These are phyloP conservation scores for Saturnispora serradocipensis DNA, from an alignment of 805 yeast genomes.

Conservation along the genomic window DNA sequence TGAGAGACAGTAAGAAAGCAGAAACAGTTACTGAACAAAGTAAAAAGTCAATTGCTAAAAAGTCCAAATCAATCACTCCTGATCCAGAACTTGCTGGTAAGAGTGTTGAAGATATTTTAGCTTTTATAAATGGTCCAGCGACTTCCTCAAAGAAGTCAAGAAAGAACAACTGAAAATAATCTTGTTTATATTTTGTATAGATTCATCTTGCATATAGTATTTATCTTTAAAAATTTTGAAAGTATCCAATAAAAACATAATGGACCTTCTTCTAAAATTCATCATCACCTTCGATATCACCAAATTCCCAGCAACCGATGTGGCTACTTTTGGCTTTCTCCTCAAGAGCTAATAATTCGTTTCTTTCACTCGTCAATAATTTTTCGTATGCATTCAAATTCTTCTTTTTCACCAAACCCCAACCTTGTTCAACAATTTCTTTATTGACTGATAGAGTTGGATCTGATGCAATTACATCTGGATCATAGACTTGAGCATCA, in stretches of 20 bases:
- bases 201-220: slow-evolving; percentile 2
- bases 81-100: slow-evolving; percentile 51
- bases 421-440: slow-evolving; percentile 49
- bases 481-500: slow-evolving; percentile 47
- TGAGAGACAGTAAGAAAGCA: slow-evolving; percentile 18
- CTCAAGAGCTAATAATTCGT: slow-evolving; percentile 36
- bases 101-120: slow-evolving; percentile 64
- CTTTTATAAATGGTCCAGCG: slow-evolving; percentile 56
- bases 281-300: slow-evolving; percentile 59
- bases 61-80: slow-evolving; percentile 28
- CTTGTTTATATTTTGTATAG: slow-evolving; percentile 6
- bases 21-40: slow-evolving; percentile 13
- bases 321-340: slow-evolving; percentile 39
- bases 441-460: slow-evolving; percentile 51
- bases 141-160: slow-evolving; percentile 25
- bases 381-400: slow-evolving; percentile 29
- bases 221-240: neutral
- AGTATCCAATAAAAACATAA: neutral
- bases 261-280: slow-evolving; percentile 9
- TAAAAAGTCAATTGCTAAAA: slow-evolving; percentile 22
- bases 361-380: slow-evolving; percentile 29
- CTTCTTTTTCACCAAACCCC: slow-evolving; percentile 42
- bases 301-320: slow-evolving; percentile 67
- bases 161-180: slow-evolving; percentile 16
- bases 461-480: slow-evolving; percentile 43